Base-by-base conservation (phyloP, 2,329 filamentous ascomycete species). In the Aspergillus ochraceus region DNA sequence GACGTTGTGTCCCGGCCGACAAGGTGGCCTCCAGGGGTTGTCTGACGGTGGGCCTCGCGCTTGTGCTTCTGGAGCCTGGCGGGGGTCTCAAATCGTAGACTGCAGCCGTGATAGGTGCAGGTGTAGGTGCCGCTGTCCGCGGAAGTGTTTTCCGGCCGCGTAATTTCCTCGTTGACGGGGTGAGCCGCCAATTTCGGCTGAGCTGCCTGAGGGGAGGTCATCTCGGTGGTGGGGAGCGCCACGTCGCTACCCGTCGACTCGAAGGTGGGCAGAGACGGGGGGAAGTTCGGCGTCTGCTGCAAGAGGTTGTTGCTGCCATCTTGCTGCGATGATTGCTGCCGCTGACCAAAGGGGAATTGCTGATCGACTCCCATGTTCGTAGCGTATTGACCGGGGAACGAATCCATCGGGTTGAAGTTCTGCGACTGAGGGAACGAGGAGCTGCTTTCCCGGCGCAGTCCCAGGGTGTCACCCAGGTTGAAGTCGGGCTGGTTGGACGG, bases 51-150 rank as follows among this genome's bases (percentile, higher is more conserved):
- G 5, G 89, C 91, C 73, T 99, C 95, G 24, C 93, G 88, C 81
- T 97, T 97, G 80, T 99, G 95, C 78, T 95, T 95, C 74, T 98
- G 93, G 3, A 99, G 83, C 66, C 93, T 87, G 9, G 87, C 84
- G 4, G 92, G 92, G 1, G 92, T 92, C 67, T 96, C 91, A 71
- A 99, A 99, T 55, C 95, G 90, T 66, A 90, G 82, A 0, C 88
- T 88, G 73, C 95, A 98, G 11, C 92, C 92, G 70, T 96, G 92
- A 70, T 97, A 97, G 0, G 93, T 97, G 77, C 95, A 99, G 1
- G 93, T 96, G 78, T 97, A 99, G 0, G 93, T 97, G 12, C 94
- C 94, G 20, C 88, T 85, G 66, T 96, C 91, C 0, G 92, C 90
- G 17, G 82, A 81, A 2, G 88, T 87, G 46, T 87, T 83, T 1